Evolutionary conservation across 2,329 filamentous ascomycete genomes (phyloP).

Genomic region (Pseudopyricularia cyperi): DNA sequence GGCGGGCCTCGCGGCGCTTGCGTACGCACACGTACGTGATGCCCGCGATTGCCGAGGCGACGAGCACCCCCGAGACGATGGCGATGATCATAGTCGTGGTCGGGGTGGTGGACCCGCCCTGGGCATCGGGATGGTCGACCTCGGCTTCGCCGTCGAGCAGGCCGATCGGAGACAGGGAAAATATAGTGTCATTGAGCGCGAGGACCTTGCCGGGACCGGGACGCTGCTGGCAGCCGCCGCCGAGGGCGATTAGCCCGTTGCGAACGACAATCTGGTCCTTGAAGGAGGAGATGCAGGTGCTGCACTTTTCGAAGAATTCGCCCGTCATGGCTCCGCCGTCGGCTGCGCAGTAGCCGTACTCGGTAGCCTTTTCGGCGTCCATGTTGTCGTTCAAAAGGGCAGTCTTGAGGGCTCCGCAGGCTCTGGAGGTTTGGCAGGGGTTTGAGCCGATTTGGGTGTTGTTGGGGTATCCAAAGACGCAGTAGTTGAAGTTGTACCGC

Average conservation of each 20-base stretch:
- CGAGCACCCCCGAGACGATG: constrained; percentile 22
- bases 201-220: constrained; percentile 18
- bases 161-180: constrained; percentile 13
- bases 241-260: constrained; percentile 34
- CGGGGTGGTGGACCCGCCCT: constrained; percentile 14
- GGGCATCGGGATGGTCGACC: constrained; percentile 2
- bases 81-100: constrained; percentile 30
- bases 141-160: constrained; percentile 19
- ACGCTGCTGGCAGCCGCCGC: constrained; percentile 36
- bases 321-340: constrained; percentile 22
- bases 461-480: constrained; percentile 38
- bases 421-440: constrained; percentile 36
- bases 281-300: constrained; percentile 26
- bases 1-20: constrained; percentile 18
- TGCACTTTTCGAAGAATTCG: constrained; percentile 23
- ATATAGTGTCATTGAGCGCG: constrained; percentile 16
- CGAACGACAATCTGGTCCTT: background rate
- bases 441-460: constrained; percentile 27
- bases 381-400: constrained; percentile 27
- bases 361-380: constrained; percentile 17
- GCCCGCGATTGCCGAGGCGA: constrained; percentile 23
- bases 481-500: constrained; percentile 37
- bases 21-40: constrained; percentile 31
- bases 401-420: constrained; percentile 31
- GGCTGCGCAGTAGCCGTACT: constrained; percentile 33